Conservation (phyloP, 1,284 basidiomycete genomes). For the Fomitiporia mediterranea region DNA sequence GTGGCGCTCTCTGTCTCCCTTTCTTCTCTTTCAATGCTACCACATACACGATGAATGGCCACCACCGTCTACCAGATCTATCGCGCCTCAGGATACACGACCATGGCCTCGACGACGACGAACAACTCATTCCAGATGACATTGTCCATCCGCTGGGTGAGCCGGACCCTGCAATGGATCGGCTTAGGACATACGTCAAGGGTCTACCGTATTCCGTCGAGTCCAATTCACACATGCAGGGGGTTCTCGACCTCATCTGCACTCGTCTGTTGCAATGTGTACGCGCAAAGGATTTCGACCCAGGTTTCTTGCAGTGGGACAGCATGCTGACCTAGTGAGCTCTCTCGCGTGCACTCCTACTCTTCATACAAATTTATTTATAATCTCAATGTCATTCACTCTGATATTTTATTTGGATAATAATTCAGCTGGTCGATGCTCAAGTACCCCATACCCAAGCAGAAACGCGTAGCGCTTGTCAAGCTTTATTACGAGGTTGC, state of each 20-base stretch:
- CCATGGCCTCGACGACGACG: slow-evolving; percentile 28
- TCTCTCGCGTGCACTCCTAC: background rate
- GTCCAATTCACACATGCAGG: slow-evolving; percentile 74
- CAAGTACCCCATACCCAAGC: slow-evolving; percentile 82
- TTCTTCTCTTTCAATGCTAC: slow-evolving; percentile 12
- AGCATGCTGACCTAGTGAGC: slow-evolving; percentile 71
- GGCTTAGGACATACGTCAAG: slow-evolving; percentile 54
- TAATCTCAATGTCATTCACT: background rate
- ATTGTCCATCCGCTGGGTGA: slow-evolving; percentile 30
- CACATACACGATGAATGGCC: slow-evolving; percentile 34
- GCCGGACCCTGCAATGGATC: slow-evolving; percentile 45
- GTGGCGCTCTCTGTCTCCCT: background rate
- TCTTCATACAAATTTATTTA: background rate
- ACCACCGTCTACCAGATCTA: slow-evolving; percentile 44
- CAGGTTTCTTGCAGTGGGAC: slow-evolving; percentile 76
- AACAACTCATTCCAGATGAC: slow-evolving; percentile 31
- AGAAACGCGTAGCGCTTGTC: slow-evolving; percentile 71
- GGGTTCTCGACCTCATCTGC: slow-evolving; percentile 74
- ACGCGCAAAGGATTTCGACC: slow-evolving; percentile 76
- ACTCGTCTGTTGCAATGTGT: slow-evolving; percentile 67
- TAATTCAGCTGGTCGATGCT: slow-evolving; percentile 63
- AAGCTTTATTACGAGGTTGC: slow-evolving; percentile 76
- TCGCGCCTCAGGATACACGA: slow-evolving; percentile 42
- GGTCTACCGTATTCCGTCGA: slow-evolving; percentile 82
- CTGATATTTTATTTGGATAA: slow-evolving; percentile 14